These are phyloP conservation scores for Glycine latifolia DNA, from an alignment of 306 rosid species.

Conservation along the genomic window DNA sequence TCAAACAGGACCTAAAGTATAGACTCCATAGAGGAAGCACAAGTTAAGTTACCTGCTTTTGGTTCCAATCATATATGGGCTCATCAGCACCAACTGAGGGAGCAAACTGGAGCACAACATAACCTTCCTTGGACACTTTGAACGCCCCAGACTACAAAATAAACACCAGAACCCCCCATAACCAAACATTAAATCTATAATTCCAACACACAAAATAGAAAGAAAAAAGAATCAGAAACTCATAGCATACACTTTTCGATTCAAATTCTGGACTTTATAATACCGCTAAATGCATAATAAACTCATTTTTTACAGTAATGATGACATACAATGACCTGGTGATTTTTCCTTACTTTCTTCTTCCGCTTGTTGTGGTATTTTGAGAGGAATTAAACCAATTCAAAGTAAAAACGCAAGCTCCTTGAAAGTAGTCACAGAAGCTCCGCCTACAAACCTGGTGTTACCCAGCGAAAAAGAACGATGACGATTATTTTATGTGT, in stretches of 20 bases:
- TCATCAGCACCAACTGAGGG: slow-evolving; percentile 61
- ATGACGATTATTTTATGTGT: no score
- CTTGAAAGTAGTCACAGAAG: no score
- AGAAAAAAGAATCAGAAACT: not conserved
- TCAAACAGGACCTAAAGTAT: not conserved
- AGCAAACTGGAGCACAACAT: slow-evolving; percentile 81
- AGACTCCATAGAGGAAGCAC: slow-evolving; percentile 11
- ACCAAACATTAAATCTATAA: slow-evolving; percentile 4
- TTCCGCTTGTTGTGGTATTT: no score
- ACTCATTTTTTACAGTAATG: no score
- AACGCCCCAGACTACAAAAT: slow-evolving; percentile 78
- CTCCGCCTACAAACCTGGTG: no score
- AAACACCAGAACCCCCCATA: slow-evolving; percentile 40
- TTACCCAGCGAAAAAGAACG: no score
- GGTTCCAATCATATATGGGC: slow-evolving; percentile 79
- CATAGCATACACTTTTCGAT: slow-evolving; percentile 62
- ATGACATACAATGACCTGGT: no score
- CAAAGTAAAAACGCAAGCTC: no score
- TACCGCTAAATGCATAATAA: no score
- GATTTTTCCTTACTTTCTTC: no score
- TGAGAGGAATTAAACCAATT: no score
- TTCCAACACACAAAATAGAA: not conserved
- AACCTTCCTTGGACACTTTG: slow-evolving; percentile 75
- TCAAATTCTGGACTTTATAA: slow-evolving; percentile 62
- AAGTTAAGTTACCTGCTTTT: slow-evolving; percentile 71